Evolutionary conservation across 441 rosid genomes (phyloP), one percentile per base, ranked within the genome.

Genomic region (Macaranga tanarius): DNA sequence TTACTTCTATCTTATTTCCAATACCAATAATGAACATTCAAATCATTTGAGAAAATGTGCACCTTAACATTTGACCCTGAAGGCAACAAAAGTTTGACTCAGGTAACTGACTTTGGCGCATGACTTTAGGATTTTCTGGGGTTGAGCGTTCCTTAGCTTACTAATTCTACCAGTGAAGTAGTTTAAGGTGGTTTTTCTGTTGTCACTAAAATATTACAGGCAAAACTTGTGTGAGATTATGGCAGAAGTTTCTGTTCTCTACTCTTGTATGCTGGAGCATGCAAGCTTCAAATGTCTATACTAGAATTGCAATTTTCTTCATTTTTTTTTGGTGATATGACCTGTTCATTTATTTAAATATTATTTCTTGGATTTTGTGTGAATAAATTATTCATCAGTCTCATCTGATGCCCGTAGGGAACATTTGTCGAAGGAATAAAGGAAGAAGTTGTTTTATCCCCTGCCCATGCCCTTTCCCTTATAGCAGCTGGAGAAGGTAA

Each of bases 401-500:
- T 64, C 77, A 57, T 63, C 78, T 79, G 42, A 57, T 85, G 76
- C 56, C 66, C 81, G 47, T 70, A 96, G 99, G 99, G 99, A 85
- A 96, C 98, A 75, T 96, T 87, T 82, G 90, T 96, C 48, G 99
- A 96, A 80, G 99, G 99, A 76, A 78, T 96, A 73, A 92, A 96
- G 88, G 97, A 96, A 82, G 99, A 96, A 90, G 99, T 93, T 80
- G 99, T 96, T 38, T 79, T 96, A 79, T 96, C 99, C 73, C 97
- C 99, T 78, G 99, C 98, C 74, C 99, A 96, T 81, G 97, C 92
- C 47, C 97, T 96, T 66, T 96, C 99, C 70, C 90, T 96, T 76
- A 93, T 96, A 73, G 99, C 99, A 58, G 93, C 99, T 76, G 99
- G 99, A 79, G 99, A 96, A 96, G 99, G 99, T 96, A 84, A 51